A percentile compares a stretch with the other conserved stretches of the same genome.
phyloP scores from a whole-genome alignment of 805 yeast genomes.

The Candida gorgasii region DNA sequence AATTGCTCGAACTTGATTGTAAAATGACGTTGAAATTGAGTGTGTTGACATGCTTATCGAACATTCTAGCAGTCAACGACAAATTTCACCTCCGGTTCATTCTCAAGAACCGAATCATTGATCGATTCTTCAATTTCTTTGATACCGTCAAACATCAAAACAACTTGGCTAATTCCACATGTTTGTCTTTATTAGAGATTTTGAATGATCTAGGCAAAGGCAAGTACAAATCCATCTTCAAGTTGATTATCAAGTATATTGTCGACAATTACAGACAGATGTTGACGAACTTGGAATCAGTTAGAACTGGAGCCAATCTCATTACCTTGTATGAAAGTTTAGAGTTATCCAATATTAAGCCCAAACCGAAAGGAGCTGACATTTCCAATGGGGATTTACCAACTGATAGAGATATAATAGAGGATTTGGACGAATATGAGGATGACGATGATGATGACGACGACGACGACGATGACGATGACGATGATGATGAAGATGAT shows the following conservation, averaged over 20 bases:
- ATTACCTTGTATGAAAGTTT: constrained; percentile 15
- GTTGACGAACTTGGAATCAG: constrained; percentile 26
- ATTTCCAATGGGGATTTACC: constrained; percentile 7
- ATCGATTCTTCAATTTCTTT: constrained; percentile 50
- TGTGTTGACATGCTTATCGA: constrained; percentile 68
- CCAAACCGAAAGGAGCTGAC: neutral
- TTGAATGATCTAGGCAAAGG: constrained; percentile 27
- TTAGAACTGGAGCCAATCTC: constrained; percentile 30
- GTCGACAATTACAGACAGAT: constrained; percentile 30
- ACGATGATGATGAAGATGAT: constrained; percentile 9
- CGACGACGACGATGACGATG: constrained; percentile 12
- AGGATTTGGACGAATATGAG: constrained; percentile 7
- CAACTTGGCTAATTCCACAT: constrained; percentile 71
- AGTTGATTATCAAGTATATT: constrained; percentile 20
- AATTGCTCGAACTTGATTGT: constrained; percentile 43
- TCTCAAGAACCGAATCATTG: constrained; percentile 53
- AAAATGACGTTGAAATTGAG: constrained; percentile 61
- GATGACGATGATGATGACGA: constrained; percentile 12
- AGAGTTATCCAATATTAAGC: constrained; percentile 4
- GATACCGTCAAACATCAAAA: constrained; percentile 49
- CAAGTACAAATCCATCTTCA: constrained; percentile 12
- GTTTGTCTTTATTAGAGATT: constrained; percentile 66
- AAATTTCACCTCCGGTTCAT: constrained; percentile 58
- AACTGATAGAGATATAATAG: constrained; percentile 15
- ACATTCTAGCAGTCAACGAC: constrained; percentile 62